phyloP scores from a whole-genome alignment of 2,329 filamentous ascomycete species.

The Aspergillus latus region DNA sequence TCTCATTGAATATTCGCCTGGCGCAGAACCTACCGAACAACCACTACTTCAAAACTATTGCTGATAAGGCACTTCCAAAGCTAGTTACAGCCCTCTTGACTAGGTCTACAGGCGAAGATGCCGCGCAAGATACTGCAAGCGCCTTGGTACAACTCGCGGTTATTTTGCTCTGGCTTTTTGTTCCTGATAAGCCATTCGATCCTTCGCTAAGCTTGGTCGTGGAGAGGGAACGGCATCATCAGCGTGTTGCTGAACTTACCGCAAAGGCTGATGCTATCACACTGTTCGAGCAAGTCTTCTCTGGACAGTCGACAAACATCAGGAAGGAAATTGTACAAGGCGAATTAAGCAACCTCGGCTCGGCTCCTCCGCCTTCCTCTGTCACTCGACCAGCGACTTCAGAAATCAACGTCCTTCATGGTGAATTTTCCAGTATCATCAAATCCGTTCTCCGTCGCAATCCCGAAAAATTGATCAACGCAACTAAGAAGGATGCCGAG shows the following conservation, averaged over 20 bases:
- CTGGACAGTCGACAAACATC: constrained; percentile 66
- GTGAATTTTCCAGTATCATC: constrained; percentile 76
- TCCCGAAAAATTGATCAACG: constrained; percentile 31
- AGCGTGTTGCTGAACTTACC: constrained; percentile 57
- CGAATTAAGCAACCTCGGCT: constrained; percentile 64
- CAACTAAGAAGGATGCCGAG: constrained; percentile 14
- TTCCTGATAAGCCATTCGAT: constrained; percentile 84
- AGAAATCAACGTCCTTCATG: constrained; percentile 70
- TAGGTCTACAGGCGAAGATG: constrained; percentile 17
- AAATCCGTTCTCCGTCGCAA: constrained; percentile 57
- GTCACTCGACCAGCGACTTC: constrained; percentile 71
- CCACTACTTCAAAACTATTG: constrained; percentile 40
- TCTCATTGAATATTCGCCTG: constrained; percentile 19
- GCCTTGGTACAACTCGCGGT: constrained; percentile 77
- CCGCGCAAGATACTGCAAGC: constrained; percentile 49
- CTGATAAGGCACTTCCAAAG: constrained; percentile 30
- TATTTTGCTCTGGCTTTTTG: constrained; percentile 73
- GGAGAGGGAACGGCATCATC: constrained; percentile 59
- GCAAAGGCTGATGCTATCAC: constrained; percentile 61
- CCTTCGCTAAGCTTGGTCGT: constrained; percentile 65
- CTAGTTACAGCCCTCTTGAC: constrained; percentile 28
- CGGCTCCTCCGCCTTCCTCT: constrained; percentile 63
- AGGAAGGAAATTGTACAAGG: constrained; percentile 63
- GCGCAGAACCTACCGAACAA: constrained; percentile 23
- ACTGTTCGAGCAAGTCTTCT: constrained; percentile 66